Conservation (phyloP, 1,284 basidiomycete genomes). For the Cryptococcus amylolentus region DNA sequence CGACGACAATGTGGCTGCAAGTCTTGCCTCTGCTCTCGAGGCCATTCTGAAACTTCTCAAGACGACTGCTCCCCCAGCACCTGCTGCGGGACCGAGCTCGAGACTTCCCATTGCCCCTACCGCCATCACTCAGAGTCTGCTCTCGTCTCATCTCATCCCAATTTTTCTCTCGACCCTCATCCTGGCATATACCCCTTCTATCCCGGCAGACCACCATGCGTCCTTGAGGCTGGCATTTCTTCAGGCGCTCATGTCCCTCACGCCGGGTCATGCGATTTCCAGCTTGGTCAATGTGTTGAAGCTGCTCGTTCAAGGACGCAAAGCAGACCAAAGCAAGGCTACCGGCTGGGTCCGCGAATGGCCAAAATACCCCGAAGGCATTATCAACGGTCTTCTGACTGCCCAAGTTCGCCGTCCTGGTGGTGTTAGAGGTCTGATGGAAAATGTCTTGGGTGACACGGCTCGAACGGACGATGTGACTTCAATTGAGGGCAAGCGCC, state of each 20-base stretch:
- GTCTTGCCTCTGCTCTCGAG: conserved; percentile 8
- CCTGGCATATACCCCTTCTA: conserved; percentile 34
- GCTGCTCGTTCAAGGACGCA: conserved; percentile 15
- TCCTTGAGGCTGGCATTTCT: conserved; percentile 17
- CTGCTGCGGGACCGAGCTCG: conserved; percentile 18
- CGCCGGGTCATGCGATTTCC: conserved; percentile 29
- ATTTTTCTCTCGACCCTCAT: conserved; percentile 28
- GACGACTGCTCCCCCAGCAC: conserved; percentile 15
- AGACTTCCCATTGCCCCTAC: conserved; percentile 18
- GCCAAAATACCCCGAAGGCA: conserved; percentile 32
- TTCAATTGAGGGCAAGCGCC: conserved; percentile 30
- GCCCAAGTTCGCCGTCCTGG: conserved; percentile 30
- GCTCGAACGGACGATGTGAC: conserved; percentile 20
- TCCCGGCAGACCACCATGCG: conserved; percentile 15
- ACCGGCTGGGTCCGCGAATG: conserved; percentile 30
- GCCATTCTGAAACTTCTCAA: conserved; percentile 18
- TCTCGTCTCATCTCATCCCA: conserved; percentile 24
- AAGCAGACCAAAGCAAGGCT: conserved; percentile 2
- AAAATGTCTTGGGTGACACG: conserved; percentile 38
- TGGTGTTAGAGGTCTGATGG: conserved; percentile 39
- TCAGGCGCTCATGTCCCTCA: conserved; percentile 11
- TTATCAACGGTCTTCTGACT: conserved; percentile 28
- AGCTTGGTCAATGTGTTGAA: conserved; percentile 28
- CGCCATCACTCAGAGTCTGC: conserved; percentile 27
- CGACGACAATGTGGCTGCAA: background rate